These are phyloP conservation scores for Polyporus arcularius DNA, from an alignment of 768 basidiomycete species.

Conservation along the genomic window DNA sequence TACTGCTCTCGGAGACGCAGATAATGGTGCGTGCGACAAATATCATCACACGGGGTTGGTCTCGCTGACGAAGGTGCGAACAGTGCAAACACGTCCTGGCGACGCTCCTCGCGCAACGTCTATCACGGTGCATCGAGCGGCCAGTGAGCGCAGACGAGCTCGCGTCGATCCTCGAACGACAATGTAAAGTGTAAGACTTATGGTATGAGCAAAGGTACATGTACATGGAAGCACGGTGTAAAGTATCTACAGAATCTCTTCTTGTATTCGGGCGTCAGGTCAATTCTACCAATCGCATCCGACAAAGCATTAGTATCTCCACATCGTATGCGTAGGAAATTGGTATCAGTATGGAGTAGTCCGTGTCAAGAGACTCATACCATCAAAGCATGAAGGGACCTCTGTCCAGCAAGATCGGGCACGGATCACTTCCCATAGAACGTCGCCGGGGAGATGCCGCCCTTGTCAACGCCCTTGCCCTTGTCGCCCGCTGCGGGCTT, in stretches of 20 bases:
- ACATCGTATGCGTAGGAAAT: background rate
- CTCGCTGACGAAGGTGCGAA: background rate
- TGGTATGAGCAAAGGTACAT: background rate
- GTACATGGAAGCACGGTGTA: background rate
- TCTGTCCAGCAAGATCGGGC: background rate
- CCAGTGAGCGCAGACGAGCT: conserved; percentile 50
- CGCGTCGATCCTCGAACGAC: conserved; percentile 40
- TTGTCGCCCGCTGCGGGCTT: conserved; percentile 10
- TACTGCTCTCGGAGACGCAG: conserved; percentile 60
- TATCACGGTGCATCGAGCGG: conserved; percentile 54
- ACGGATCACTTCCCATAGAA: conserved; percentile 12
- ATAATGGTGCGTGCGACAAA: conserved; percentile 51
- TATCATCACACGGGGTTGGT: background rate
- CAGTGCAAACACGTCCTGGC: conserved; percentile 86
- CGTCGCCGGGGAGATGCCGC: conserved; percentile 9
- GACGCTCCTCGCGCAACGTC: conserved; percentile 54
- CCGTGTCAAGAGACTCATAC: no score
- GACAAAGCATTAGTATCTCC: background rate
- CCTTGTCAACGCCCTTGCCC: conserved; percentile 2
- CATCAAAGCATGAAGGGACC: background rate
- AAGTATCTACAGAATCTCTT: no score
- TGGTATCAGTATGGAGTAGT: background rate
- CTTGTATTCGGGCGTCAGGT: no score
- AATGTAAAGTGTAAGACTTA: conserved; percentile 2
- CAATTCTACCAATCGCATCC: background rate